A percentile compares a stretch with the other conserved stretches of the same genome.
These are phyloP conservation scores for Capronia americana DNA, from an alignment of 2,329 filamentous ascomycete species.

Conservation along the genomic window DNA sequence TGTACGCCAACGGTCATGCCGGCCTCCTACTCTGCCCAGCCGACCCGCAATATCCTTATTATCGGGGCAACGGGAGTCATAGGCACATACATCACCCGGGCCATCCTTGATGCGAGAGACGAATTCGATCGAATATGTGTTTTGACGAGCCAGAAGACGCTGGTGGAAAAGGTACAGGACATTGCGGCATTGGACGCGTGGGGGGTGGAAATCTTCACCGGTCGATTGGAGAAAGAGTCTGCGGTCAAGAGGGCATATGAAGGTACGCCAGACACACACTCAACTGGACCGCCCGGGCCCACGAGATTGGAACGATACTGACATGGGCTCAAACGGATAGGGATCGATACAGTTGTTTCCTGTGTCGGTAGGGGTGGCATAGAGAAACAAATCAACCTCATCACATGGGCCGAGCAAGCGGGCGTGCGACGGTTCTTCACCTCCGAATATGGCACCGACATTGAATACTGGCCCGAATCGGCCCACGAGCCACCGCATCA, in stretches of 20 bases:
- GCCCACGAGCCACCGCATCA: slow-evolving; percentile 71
- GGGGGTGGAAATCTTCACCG: slow-evolving; percentile 62
- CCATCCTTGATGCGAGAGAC: slow-evolving; percentile 54
- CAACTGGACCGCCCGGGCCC: not conserved
- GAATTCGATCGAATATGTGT: slow-evolving; percentile 61
- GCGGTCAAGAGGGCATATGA: slow-evolving; percentile 64
- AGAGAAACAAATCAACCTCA: slow-evolving; percentile 65
- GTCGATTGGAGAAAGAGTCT: slow-evolving; percentile 59
- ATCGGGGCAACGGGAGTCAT: slow-evolving; percentile 62
- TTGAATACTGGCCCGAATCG: slow-evolving; percentile 66
- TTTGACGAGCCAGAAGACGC: slow-evolving; percentile 62
- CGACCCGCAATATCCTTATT: slow-evolving; percentile 55
- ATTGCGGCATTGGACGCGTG: slow-evolving; percentile 56
- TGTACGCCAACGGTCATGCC: slow-evolving; percentile 30
- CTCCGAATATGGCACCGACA: slow-evolving; percentile 71
- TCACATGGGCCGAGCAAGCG: slow-evolving; percentile 63
- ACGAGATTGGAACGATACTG: not conserved
- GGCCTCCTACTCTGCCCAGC: slow-evolving; percentile 29
- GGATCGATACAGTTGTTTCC: slow-evolving; percentile 70
- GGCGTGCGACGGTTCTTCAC: slow-evolving; percentile 70
- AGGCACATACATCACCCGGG: slow-evolving; percentile 57
- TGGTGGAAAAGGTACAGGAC: slow-evolving; percentile 57
- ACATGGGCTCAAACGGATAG: slow-evolving; percentile 8
- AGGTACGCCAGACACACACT: slow-evolving; percentile 43
- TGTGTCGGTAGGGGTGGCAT: slow-evolving; percentile 70